Conservation (phyloP, 2,329 filamentous ascomycete species). For the Allantophomopsis lycopodina region DNA sequence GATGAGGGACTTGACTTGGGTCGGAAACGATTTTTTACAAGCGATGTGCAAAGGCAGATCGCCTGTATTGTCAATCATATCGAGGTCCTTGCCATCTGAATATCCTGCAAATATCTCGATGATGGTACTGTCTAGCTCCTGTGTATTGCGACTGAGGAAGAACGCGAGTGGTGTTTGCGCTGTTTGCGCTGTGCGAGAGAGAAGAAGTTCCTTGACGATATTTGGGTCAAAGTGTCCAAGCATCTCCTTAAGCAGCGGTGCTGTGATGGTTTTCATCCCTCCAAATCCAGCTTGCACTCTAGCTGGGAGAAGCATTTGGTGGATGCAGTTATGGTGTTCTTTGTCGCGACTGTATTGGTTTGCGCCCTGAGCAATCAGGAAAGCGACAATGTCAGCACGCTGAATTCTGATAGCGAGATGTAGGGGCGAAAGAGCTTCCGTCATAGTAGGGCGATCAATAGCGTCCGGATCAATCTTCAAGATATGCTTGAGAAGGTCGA, state of each 20-base stretch:
- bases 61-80: constrained; percentile 47
- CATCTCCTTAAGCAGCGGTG: constrained; percentile 29
- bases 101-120: constrained; percentile 37
- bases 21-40: constrained; percentile 9
- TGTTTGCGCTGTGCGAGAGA: constrained; percentile 37
- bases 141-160: constrained; percentile 27
- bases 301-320: constrained; percentile 29
- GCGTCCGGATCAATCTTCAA: too few relatives aligned
- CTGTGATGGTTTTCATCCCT: background rate
- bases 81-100: constrained; percentile 39
- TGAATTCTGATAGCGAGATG: constrained; percentile 48
- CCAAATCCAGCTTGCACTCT: background rate
- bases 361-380: constrained; percentile 54
- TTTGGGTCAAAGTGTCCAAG: constrained; percentile 43
- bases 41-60: constrained; percentile 48
- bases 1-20: constrained; percentile 10
- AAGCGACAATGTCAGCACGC: constrained; percentile 37
- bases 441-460: constrained; percentile 9
- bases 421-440: constrained; percentile 50
- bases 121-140: constrained; percentile 13
- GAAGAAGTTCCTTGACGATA: constrained; percentile 41
- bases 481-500: too few relatives aligned
- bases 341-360: constrained; percentile 52
- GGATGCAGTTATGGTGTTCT: constrained; percentile 53
- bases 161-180: constrained; percentile 51